Evolutionary conservation across 2,329 filamentous ascomycete species (phyloP), one percentile per base, ranked within the genome.

Genomic region (Coniochaeta pulveracea): DNA sequence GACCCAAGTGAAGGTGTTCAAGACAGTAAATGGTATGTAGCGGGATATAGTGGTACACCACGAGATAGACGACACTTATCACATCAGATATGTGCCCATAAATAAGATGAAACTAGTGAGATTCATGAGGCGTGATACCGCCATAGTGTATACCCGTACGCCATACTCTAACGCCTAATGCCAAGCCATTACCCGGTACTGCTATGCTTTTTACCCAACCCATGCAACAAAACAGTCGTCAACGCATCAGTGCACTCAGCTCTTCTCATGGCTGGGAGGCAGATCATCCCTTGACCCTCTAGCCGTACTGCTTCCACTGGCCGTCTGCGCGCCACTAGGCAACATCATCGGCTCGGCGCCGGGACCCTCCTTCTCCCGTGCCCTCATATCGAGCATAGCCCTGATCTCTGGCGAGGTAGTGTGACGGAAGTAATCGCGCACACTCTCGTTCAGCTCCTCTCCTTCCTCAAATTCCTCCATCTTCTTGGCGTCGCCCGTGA

Each of bases 361-460:
- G 6, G 16, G n/a, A 14, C 19, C 16, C 22, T 37, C 33, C 38
- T 38, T 43, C 24, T 39, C 34, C 24, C 25, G 37, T 15, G 31
- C 25, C 6, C 37, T 40, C 14, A 24, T 19, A 12, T 16, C 19
- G 12, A 25, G 30, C 27, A 29, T 40, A 14, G 34, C 33, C 6
- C 35, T 38, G n/a, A 34, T 37, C 33, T 38, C 33, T 11, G 14
- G 25, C 7, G 21, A 27, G 34, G 42, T 48, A 9, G 52, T 56
- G 38, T 48, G 45, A 47, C 60, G 56, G 52, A 75, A 75, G 51
- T 72, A 75, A 25, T 61, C 55, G 45, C 69, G 63, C 22, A 72
- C 71, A 46, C 69, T 63, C 12, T 61, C 55, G 6, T 64, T 69
- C 40, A 69, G 68, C 19, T 64, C 60, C 33, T 67, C 63, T 38